Evolutionary conservation across 768 basidiomycete genomes (phyloP).

Genomic region (Lentinula detonsa): DNA sequence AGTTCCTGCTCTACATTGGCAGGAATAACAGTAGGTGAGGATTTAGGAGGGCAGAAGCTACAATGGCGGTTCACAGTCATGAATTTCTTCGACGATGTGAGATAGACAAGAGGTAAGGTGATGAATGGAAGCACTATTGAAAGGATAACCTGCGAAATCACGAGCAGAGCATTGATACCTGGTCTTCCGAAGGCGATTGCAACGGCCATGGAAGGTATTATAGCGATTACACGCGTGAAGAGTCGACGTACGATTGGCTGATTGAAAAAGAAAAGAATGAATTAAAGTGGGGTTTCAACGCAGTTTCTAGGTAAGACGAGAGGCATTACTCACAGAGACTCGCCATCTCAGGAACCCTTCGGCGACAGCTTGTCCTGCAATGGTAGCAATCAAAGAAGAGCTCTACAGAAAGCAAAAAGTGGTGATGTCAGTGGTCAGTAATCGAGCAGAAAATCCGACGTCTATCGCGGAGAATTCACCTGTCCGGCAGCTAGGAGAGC

Average conservation of each 20-base stretch:
- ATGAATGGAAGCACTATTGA: conserved; percentile 83
- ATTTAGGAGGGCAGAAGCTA: not conserved
- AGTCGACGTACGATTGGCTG: conserved; percentile 77
- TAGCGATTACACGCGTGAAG: conserved; percentile 72
- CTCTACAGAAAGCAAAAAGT: conserved; percentile 32
- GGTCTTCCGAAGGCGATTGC: conserved; percentile 62
- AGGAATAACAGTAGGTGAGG: not conserved
- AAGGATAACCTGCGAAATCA: conserved; percentile 80
- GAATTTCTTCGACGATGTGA: conserved; percentile 64
- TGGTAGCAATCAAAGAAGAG: conserved; percentile 83
- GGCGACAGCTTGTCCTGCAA: conserved; percentile 85
- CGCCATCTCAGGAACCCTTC: conserved; percentile 90
- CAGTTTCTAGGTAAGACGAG: not conserved
- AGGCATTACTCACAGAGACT: conserved; percentile 48
- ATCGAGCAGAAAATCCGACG: not conserved
- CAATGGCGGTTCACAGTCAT: conserved; percentile 61
- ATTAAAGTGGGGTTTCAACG: no score
- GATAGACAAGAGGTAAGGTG: conserved; percentile 71
- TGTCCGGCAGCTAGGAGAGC: conserved; percentile 84
- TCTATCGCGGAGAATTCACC: conserved; percentile 18
- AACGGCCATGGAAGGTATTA: conserved; percentile 78
- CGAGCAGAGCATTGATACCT: conserved; percentile 77
- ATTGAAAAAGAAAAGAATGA: not conserved
- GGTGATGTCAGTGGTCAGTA: not conserved
- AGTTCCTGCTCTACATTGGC: not conserved